These are phyloP conservation scores for Yueomyces sp. DNA, from an alignment of 805 yeast species.

Conservation along the genomic window DNA sequence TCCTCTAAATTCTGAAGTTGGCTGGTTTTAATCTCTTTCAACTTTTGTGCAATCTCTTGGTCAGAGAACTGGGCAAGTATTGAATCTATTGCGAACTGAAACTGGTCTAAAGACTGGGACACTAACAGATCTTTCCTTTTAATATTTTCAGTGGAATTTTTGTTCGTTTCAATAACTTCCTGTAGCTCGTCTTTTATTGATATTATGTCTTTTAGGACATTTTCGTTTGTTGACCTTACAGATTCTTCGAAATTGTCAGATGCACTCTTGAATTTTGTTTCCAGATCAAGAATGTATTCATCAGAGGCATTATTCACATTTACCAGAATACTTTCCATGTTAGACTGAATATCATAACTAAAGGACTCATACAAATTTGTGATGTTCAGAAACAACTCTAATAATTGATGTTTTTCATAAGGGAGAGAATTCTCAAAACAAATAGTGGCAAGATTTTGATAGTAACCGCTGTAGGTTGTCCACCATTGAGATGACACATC, in stretches of 20 bases:
- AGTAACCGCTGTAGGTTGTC: constrained; percentile 62
- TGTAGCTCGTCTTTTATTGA: not conserved
- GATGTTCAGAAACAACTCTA: constrained; percentile 34
- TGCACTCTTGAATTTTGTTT: not conserved
- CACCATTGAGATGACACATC: constrained; percentile 46
- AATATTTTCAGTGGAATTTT: not conserved
- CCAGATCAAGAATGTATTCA: not conserved
- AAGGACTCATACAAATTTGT: constrained; percentile 23
- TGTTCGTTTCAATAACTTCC: not conserved
- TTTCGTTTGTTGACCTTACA: not conserved
- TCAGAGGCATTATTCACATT: not conserved
- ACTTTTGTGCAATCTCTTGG: too few species aligned
- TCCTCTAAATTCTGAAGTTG: too few species aligned
- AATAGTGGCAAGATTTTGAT: constrained; percentile 36
- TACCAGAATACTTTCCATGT: constrained; percentile 4
- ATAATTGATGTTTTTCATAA: constrained; percentile 36
- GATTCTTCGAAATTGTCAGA: not conserved
- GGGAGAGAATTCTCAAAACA: constrained; percentile 43
- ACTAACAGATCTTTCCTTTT: not conserved
- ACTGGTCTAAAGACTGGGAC: not conserved
- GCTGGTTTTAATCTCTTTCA: too few species aligned
- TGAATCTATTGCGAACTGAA: not conserved
- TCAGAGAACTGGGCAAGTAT: not conserved
- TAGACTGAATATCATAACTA: constrained; percentile 6
- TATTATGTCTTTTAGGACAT: not conserved